These are phyloP conservation scores for Exophiala calicioides DNA, from an alignment of 2,329 filamentous ascomycete species.

Conservation along the genomic window DNA sequence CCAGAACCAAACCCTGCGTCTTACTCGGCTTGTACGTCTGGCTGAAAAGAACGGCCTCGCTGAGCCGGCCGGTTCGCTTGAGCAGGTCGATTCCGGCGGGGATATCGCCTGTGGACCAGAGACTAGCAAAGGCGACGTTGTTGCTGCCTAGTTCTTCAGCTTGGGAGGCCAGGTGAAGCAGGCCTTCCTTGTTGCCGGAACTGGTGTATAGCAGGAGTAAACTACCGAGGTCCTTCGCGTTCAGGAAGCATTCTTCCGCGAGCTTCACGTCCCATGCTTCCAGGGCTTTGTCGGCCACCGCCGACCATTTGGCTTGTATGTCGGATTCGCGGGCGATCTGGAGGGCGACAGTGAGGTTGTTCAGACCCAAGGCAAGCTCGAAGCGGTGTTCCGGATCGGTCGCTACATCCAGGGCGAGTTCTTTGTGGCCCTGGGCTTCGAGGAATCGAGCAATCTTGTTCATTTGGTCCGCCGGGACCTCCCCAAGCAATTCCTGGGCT, in stretches of 20 bases:
- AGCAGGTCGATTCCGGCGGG: slow-evolving; percentile 79
- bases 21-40: slow-evolving; percentile 93
- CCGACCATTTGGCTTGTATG: slow-evolving; percentile 98
- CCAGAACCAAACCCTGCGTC: slow-evolving; percentile 64
- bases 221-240: slow-evolving; percentile 87
- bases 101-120: slow-evolving; percentile 84
- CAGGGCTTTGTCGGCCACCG: slow-evolving; percentile 87
- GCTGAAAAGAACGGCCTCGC: slow-evolving; percentile 87
- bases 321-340: slow-evolving; percentile 80
- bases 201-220: slow-evolving; percentile 85
- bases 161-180: slow-evolving; percentile 70
- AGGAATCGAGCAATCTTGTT: slow-evolving; percentile 98
- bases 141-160: slow-evolving; percentile 77
- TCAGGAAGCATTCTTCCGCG: slow-evolving; percentile 88
- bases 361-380: slow-evolving; percentile 80
- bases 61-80: slow-evolving; percentile 71
- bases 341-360: slow-evolving; percentile 80
- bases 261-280: slow-evolving; percentile 81
- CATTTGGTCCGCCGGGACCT: slow-evolving; percentile 87
- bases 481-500: slow-evolving; percentile 78
- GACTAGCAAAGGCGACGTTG: slow-evolving; percentile 88
- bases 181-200: slow-evolving; percentile 73
- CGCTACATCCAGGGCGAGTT: slow-evolving; percentile 88
- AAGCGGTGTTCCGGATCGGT: slow-evolving; percentile 97
- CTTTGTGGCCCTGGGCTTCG: slow-evolving; percentile 95